Evolutionary conservation across 306 rosid species (phyloP).

Genomic region (Canavalia ensiformis): DNA sequence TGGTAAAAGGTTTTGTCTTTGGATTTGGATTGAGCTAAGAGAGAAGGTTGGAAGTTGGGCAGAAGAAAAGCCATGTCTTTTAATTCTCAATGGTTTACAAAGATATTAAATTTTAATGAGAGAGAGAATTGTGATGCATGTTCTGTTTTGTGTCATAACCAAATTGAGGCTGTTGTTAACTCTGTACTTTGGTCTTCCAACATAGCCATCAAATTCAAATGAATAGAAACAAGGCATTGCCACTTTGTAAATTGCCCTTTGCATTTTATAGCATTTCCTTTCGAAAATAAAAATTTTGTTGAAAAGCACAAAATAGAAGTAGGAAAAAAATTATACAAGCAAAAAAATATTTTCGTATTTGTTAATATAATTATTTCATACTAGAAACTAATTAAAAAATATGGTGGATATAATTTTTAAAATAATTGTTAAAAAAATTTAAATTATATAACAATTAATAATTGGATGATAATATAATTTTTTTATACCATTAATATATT

Average conservation of each 20-base stretch:
- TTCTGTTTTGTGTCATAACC: conserved; percentile 40
- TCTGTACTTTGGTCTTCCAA: conserved; percentile 56
- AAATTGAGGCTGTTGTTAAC: conserved; percentile 54
- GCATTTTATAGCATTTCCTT: neutral
- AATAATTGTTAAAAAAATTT: too few species aligned
- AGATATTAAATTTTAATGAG: conserved; percentile 49
- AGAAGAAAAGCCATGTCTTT: conserved; percentile 84
- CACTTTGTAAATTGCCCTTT: conserved; percentile 43
- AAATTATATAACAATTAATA: too few species aligned
- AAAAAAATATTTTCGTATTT: too few species aligned
- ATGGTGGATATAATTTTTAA: too few species aligned
- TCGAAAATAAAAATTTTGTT: neutral
- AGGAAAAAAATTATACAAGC: too few species aligned
- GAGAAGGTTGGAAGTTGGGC: conserved; percentile 70
- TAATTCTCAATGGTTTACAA: conserved; percentile 32
- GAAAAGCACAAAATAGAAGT: neutral
- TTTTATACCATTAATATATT: too few species aligned
- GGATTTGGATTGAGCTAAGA: conserved; percentile 63
- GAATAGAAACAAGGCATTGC: conserved; percentile 12
- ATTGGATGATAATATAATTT: too few species aligned
- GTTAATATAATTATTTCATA: too few species aligned
- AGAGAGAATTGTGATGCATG: conserved; percentile 3
- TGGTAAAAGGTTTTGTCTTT: conserved; percentile 67
- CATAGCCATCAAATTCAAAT: conserved; percentile 57
- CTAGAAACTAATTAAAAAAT: too few species aligned